A percentile compares a stretch with the other conserved stretches of the same genome.
phyloP scores from a whole-genome alignment of 2,329 filamentous ascomycete species.

The Cladosporium halotolerans region DNA sequence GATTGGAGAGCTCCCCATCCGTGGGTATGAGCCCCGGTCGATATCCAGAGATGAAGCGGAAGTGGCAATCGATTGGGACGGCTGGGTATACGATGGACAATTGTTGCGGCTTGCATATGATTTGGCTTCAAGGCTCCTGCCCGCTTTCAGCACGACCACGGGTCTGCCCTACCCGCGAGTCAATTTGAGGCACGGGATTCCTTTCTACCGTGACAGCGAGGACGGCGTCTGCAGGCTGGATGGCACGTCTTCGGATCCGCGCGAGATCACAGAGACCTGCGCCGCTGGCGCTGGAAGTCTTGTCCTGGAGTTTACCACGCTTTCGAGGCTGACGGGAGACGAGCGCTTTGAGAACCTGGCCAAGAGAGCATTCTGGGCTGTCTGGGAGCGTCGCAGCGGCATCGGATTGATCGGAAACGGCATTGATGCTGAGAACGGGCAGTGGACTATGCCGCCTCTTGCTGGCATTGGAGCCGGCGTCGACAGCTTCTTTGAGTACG shows the following conservation, averaged over 20 bases:
- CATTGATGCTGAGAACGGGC: conserved; percentile 83
- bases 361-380: conserved; percentile 91
- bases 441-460: conserved; percentile 74
- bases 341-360: conserved; percentile 80
- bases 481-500: conserved; percentile 98
- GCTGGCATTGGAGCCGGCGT: conserved; percentile 95
- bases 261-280: conserved; percentile 90
- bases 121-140: conserved; percentile 73
- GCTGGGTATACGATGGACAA: conserved; percentile 81
- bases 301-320: conserved; percentile 83
- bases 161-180: conserved; percentile 93
- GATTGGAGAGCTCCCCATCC: conserved; percentile 79
- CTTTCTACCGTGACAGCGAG: conserved; percentile 65
- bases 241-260: conserved; percentile 38
- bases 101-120: conserved; percentile 83
- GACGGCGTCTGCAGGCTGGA: conserved; percentile 39
- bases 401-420: conserved; percentile 86
- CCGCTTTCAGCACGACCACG: conserved; percentile 85
- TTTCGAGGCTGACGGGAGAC: conserved; percentile 84
- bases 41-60: conserved; percentile 28
- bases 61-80: conserved; percentile 42
- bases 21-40: conserved; percentile 59
- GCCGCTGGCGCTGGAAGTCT: conserved; percentile 94
- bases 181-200: conserved; percentile 83
- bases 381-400: conserved; percentile 82